phyloP scores from a whole-genome alignment of 2,329 filamentous ascomycete genomes.

The Aspergillus sp. region DNA sequence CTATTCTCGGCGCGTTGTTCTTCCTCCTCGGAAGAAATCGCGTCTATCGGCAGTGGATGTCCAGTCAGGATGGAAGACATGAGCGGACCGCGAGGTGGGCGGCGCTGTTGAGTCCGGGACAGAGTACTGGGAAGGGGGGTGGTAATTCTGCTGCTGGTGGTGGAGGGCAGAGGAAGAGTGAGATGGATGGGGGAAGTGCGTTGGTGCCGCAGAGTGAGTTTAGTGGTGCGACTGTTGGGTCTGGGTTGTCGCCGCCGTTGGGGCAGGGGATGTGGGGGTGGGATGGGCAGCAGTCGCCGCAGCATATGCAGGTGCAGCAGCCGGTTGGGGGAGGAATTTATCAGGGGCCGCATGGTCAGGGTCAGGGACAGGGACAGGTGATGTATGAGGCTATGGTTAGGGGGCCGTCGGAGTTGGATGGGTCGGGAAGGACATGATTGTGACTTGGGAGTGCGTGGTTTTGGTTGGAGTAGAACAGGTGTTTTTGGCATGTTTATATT shows the following conservation, averaged over 20 bases:
- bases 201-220: not conserved
- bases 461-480: too few species aligned
- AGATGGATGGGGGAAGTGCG: not conserved
- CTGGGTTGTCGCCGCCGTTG: not conserved
- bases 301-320: not conserved
- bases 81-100: constrained; percentile 36
- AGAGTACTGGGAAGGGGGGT: not conserved
- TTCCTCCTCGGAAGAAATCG: constrained; percentile 40
- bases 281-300: not conserved
- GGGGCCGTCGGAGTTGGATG: constrained; percentile 24
- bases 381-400: not conserved
- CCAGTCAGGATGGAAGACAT: constrained; percentile 38
- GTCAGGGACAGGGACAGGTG: not conserved
- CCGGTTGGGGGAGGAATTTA: not conserved
- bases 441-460: too few species aligned
- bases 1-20: constrained; percentile 48
- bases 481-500: not conserved
- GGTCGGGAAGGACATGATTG: not conserved
- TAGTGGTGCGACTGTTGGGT: not conserved
- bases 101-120: constrained; percentile 20
- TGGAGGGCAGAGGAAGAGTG: constrained; percentile 20
- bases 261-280: not conserved
- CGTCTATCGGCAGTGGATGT: constrained; percentile 38
- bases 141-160: not conserved
- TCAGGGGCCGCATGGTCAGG: not conserved